Base-by-base conservation (phyloP, 306 rosid species). In the Ziziphus jujuba region DNA sequence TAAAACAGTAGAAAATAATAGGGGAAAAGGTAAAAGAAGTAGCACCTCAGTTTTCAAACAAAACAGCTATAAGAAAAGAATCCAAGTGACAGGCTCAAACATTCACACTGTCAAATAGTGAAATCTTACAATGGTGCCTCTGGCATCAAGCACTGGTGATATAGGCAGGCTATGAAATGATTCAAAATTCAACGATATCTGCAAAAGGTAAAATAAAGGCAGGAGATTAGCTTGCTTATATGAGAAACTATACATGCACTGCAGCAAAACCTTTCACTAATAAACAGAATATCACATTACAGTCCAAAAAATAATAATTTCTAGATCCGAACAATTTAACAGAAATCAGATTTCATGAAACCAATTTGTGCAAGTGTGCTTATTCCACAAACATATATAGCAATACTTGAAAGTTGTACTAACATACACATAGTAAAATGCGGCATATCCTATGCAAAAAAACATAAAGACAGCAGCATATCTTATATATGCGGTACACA, bases 101-200 rank as follows among this genome's bases (percentile, higher is more conserved):
- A 56, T 66, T 60, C 63, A 68, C 55, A 72, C 66, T 47, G 75
- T 57, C 53, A 56, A 63, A 68, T 44, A 61, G 45, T 56, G 58
- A 71, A 61, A 72, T 52, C 75, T 62, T 86, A 93, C 97, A 60
- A 78, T 72, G 63, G 70, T 49, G 71, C 80, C 68, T 66, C 77
- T 69, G 52, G 59, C 50, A 59, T 60, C 44, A 56, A 72, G 82
- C 63, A 76, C 79, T 0, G 87, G 93, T 40, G 97, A 85, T 72
- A 93, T 88, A 55, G 87, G 95, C 89, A 93, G 79, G 75, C 95
- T 86, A 76, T 86, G 90, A 79, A 88, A 93, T 59, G 84, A 87
- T 74, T 93, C 99, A 54, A 90, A 90, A 72, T 81, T 93, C 67
- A 84, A 62, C 14, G 97, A 93, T 66, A 93, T 88, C 96, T 93